Evolutionary conservation across 2,329 filamentous ascomycete genomes (phyloP).

Genomic region (Alternaria sp.): DNA sequence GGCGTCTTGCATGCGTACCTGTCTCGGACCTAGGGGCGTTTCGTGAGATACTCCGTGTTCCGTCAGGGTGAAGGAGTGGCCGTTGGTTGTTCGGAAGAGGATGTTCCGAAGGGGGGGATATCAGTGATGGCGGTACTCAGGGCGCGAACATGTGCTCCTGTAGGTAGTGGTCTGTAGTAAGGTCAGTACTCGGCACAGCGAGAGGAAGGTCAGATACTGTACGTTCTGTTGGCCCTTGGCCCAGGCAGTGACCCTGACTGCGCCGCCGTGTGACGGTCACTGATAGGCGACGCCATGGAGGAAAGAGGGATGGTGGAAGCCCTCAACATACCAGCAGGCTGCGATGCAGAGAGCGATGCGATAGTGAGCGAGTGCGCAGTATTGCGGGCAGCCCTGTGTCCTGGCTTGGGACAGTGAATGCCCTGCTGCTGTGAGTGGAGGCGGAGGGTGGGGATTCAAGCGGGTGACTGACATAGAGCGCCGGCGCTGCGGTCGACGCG

Average conservation of each 20-base stretch:
- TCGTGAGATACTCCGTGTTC: not conserved
- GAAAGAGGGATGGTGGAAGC: slow-evolving; percentile 10
- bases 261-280: slow-evolving; percentile 16
- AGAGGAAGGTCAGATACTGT: slow-evolving; percentile 1
- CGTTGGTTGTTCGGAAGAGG: not conserved
- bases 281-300: slow-evolving; percentile 4
- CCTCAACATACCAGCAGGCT: not conserved
- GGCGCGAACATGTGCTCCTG: not conserved
- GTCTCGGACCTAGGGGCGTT: not conserved
- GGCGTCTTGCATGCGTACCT: not conserved
- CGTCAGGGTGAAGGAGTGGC: slow-evolving; percentile 7
- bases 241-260: slow-evolving; percentile 5
- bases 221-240: slow-evolving; percentile 7
- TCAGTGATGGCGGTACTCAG: not conserved
- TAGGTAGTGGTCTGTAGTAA: not conserved
- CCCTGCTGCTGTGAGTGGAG: slow-evolving; percentile 19
- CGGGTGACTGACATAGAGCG: slow-evolving; percentile 13
- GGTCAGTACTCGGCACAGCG: slow-evolving; percentile 8
- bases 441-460: slow-evolving; percentile 22
- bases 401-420: slow-evolving; percentile 1
- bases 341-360: not conserved
- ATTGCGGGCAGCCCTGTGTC: not conserved
- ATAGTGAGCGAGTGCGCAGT: not conserved
- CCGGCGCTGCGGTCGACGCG: slow-evolving; percentile 18
- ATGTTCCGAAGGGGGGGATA: not conserved